phyloP scores from a whole-genome alignment of 352 stramenopile species.

The Aphanomyces astaci region DNA sequence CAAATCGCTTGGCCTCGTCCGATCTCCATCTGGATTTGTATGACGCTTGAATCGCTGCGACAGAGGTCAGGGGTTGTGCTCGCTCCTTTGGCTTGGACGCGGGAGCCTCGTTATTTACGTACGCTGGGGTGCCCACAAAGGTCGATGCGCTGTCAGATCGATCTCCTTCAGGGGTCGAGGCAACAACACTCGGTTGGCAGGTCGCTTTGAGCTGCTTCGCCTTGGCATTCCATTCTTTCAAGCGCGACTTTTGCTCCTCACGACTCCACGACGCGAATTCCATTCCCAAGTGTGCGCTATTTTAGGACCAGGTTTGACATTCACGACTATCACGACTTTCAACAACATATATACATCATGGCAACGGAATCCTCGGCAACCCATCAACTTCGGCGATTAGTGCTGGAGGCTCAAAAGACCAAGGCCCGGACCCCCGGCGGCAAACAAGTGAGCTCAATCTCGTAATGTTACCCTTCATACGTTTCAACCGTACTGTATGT shows the following conservation, averaged over 20 bases:
- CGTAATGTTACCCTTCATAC: not conserved
- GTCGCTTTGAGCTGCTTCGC: constrained; percentile 8
- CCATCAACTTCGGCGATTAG: not conserved
- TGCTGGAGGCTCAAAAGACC: not conserved
- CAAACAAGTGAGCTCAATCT: not conserved
- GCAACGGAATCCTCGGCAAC: not conserved
- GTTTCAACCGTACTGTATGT: no score
- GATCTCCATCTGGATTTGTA: not conserved
- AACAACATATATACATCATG: not conserved
- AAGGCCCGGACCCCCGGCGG: not conserved
- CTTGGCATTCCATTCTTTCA: constrained; percentile 22
- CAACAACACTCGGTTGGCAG: no score
- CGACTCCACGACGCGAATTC: constrained; percentile 6
- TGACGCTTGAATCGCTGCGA: constrained; percentile 19
- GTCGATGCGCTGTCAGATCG: not conserved
- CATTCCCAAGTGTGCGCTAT: not conserved
- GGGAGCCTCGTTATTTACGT: not conserved
- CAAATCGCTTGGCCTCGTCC: not conserved
- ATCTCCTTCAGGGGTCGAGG: no score
- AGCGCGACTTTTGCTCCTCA: constrained; percentile 7
- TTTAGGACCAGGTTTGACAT: not conserved
- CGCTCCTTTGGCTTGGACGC: not conserved
- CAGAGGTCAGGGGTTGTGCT: not conserved
- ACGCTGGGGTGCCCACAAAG: not conserved
- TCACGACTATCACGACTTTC: not conserved